Percentiles rank a stretch among this genome's conserved stretches.
Evolutionary conservation across 1,139 yeast genomes (phyloP).

Genomic region (Pichia sp.): DNA sequence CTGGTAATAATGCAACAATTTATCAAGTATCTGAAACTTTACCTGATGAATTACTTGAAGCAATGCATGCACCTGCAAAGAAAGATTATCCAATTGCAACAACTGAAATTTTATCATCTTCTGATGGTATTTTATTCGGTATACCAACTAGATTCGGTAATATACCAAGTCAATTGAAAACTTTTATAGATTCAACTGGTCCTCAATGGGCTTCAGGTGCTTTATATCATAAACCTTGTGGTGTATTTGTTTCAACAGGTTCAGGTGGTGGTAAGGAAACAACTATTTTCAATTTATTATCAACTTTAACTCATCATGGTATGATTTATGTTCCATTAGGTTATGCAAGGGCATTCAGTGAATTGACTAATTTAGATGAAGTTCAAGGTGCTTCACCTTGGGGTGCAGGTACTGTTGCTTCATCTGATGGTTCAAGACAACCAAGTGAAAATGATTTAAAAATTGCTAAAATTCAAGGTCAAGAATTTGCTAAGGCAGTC

Average conservation of each 20-base stretch:
- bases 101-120: conserved; percentile 32
- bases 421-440: conserved; percentile 41
- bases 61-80: conserved; percentile 40
- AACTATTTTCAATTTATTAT: conserved; percentile 34
- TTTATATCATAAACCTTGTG: conserved; percentile 41
- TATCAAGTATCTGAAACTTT: conserved; percentile 48
- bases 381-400: conserved; percentile 43
- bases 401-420: conserved; percentile 47
- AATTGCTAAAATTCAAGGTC: conserved; percentile 38
- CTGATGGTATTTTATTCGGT: conserved; percentile 46
- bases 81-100: conserved; percentile 36
- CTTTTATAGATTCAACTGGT: conserved; percentile 42
- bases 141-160: conserved; percentile 46
- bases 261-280: conserved; percentile 43
- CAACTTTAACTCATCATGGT: conserved; percentile 43
- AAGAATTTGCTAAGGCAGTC: conserved; percentile 34
- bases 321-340: conserved; percentile 45
- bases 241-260: conserved; percentile 41
- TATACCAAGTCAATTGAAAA: conserved; percentile 39
- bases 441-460: conserved; percentile 36
- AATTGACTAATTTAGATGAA: conserved; percentile 33
- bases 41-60: conserved; percentile 33
- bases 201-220: conserved; percentile 46
- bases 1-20: conserved; percentile 35
- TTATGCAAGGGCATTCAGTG: conserved; percentile 33